Evolutionary conservation across 2,329 filamentous ascomycete genomes (phyloP), one percentile per base, ranked within the genome.

Genomic region (Colletotrichum gloeosporioides): DNA sequence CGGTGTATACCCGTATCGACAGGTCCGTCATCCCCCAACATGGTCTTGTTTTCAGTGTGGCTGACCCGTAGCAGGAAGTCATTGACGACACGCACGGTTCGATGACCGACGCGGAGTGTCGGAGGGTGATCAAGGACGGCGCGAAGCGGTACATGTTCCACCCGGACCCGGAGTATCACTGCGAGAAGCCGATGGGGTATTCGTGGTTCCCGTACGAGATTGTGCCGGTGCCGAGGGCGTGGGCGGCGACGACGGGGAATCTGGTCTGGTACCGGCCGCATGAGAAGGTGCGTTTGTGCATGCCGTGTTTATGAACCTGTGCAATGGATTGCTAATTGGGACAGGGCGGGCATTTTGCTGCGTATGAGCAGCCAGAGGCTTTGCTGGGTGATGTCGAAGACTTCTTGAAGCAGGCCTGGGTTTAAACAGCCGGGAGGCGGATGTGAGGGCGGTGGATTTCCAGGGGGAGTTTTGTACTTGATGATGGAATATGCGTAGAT

Each of bases 11-110:
- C 32, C 62, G 18, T 64, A 44, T 1, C 0, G 62, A 44, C 62
- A 64, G 62, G 62, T 27, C 27, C 12, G 3, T 64, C 10, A 53
- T 22, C 44, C 0, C n/a, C 10, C n/a, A 0, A 53, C n/a, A 22
- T 10, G 3, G 16, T 25, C 1, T 0, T 12, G n/a, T 16, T 18
- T 13, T 13, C 22, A 1, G 3, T 12, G n/a, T 44, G 0, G 22
- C 62, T 64, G 29, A 64, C 15, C n/a, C 10, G 1, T 18, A 44
- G 32, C 62, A 64, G 62, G 62, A 64, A 44, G 34, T 64, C 34
- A 44, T 64, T 16, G 62, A 64, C n/a, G 34, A 64, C n/a, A 22
- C 62, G 2, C n/a, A 10, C 3, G 16, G 62, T 3, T 25, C 62
- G 1, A 64, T 39, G 13, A 29, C n/a, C 16, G 62, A 64, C 22